phyloP scores from a whole-genome alignment of 768 basidiomycete genomes.

The Tulasnella sp. region DNA sequence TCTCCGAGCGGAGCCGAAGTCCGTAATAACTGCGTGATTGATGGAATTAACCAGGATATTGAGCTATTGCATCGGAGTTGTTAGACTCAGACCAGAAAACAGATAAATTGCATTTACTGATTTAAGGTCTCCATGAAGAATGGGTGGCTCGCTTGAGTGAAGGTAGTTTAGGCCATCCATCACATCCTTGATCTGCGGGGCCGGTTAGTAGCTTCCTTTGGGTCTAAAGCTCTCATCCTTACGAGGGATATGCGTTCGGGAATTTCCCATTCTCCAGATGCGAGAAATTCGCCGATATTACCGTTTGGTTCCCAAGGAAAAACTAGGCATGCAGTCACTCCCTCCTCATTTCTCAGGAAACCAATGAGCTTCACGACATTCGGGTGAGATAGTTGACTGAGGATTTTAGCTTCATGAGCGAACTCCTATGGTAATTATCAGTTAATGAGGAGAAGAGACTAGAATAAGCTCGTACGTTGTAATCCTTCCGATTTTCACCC shows the following conservation, averaged over 20 bases:
- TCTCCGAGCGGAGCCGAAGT: neutral
- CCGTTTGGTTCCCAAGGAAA: neutral
- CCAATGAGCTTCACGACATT: neutral
- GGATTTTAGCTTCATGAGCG: neutral
- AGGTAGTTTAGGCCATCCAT: neutral
- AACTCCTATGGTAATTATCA: neutral
- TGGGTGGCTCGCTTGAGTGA: neutral
- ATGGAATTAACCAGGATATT: neutral
- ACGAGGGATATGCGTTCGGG: neutral
- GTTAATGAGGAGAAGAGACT: neutral
- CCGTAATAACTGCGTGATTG: neutral
- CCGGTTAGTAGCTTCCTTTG: neutral
- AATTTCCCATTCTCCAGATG: neutral
- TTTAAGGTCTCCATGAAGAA: neutral
- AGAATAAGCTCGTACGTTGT: neutral
- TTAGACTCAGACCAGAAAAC: neutral
- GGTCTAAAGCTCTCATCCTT: neutral
- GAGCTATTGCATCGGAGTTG: neutral
- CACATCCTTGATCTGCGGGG: neutral
- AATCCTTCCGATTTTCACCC: neutral
- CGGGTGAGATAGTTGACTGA: neutral
- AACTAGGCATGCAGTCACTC: neutral
- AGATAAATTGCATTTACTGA: neutral
- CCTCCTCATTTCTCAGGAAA: neutral
- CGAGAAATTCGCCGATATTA: neutral